phyloP scores from a whole-genome alignment of 2,329 filamentous ascomycete genomes.

The Diaporthe australafricana region DNA sequence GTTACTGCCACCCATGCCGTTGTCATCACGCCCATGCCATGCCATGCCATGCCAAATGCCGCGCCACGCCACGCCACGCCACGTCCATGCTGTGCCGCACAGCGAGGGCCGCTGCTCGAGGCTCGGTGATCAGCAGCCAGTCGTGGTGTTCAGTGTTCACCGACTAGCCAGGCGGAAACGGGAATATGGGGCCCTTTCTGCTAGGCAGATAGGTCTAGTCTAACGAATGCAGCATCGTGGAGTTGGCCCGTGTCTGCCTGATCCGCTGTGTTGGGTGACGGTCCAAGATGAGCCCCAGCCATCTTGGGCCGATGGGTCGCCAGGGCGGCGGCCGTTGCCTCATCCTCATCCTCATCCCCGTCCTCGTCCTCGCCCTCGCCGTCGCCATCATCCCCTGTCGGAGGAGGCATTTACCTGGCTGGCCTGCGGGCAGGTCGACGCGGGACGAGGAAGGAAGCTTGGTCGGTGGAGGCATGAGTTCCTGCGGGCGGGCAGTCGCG shows the following conservation, averaged over 20 bases:
- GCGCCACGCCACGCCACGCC: conserved; percentile 10
- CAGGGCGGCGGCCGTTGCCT: conserved; percentile 23
- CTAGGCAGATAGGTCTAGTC: conserved; percentile 6
- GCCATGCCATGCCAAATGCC: background rate
- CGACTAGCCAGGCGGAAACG: background rate
- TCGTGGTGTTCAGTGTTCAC: background rate
- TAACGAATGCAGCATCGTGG: conserved; percentile 18
- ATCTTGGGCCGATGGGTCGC: conserved; percentile 15
- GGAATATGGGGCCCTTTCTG: background rate
- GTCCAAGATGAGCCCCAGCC: conserved; percentile 10
- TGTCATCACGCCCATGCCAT: conserved; percentile 16
- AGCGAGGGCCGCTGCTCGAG: background rate
- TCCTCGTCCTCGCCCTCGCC: background rate
- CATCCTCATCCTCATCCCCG: too few species aligned
- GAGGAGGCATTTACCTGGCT: background rate
- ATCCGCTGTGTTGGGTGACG: background rate
- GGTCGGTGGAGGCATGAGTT: background rate
- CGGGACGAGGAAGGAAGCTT: background rate
- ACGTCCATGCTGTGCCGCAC: conserved; percentile 1
- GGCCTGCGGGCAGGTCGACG: conserved; percentile 5
- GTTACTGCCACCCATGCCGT: conserved; percentile 2
- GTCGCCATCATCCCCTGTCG: background rate
- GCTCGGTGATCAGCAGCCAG: background rate
- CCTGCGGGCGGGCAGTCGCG: background rate
- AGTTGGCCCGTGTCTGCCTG: conserved; percentile 20